Conservation (phyloP, 805 yeast species). For the Ogataea dorogensis region DNA sequence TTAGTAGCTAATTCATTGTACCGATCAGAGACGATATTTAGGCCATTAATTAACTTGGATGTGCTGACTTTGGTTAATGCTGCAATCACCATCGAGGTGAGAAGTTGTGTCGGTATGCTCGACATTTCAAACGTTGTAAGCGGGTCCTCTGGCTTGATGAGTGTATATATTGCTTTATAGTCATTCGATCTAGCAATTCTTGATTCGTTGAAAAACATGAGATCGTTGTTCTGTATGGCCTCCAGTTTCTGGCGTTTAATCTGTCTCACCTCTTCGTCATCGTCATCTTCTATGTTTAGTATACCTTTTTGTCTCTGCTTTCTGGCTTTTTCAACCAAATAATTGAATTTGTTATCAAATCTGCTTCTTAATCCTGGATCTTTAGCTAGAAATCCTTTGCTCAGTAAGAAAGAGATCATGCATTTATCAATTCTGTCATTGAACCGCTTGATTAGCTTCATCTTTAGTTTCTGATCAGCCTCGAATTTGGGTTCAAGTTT, state of each 20-base stretch:
- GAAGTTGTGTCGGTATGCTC: constrained; percentile 59
- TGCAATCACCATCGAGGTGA: constrained; percentile 61
- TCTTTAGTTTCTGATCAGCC: constrained; percentile 30
- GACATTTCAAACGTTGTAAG: constrained; percentile 68
- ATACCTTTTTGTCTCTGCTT: constrained; percentile 32
- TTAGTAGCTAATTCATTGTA: constrained; percentile 34
- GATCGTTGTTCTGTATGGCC: constrained; percentile 17
- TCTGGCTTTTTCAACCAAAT: constrained; percentile 29
- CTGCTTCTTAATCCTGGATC: constrained; percentile 32
- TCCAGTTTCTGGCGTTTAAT: constrained; percentile 25
- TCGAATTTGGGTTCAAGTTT: constrained; percentile 53
- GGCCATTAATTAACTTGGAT: constrained; percentile 56
- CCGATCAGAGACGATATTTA: constrained; percentile 68
- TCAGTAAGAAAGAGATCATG: constrained; percentile 32
- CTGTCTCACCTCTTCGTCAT: constrained; percentile 24
- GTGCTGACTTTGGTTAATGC: constrained; percentile 60
- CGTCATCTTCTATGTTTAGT: constrained; percentile 37
- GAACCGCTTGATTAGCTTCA: constrained; percentile 32
- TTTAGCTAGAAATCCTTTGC: constrained; percentile 33
- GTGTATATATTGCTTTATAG: constrained; percentile 66
- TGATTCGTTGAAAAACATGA: constrained; percentile 30
- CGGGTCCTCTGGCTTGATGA: constrained; percentile 60
- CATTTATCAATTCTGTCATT: constrained; percentile 38
- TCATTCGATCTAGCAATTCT: constrained; percentile 39
- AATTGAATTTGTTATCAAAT: constrained; percentile 35